These are phyloP conservation scores for Triangularia verruculosa DNA, from an alignment of 2,329 filamentous ascomycete genomes.

Conservation along the genomic window DNA sequence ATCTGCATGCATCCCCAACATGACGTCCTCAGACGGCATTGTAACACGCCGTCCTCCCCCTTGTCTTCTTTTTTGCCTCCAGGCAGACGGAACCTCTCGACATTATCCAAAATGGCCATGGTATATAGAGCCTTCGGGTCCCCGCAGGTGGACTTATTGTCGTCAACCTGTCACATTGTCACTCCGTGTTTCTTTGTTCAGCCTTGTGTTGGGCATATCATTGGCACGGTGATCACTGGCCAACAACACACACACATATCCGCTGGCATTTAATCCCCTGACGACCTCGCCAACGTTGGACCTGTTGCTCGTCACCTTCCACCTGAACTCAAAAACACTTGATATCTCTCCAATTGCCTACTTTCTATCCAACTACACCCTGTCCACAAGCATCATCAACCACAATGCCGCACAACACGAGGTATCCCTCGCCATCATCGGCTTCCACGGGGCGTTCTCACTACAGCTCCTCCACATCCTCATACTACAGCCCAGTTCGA, in stretches of 20 bases:
- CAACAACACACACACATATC: neutral
- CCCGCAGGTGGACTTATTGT: conserved; percentile 4
- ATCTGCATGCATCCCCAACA: neutral
- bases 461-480: conserved; percentile 1
- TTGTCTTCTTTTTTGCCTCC: conserved; percentile 5
- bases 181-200: neutral
- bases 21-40: conserved; percentile 7
- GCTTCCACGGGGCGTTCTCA: neutral
- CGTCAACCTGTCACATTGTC: conserved; percentile 1
- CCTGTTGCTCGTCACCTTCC: conserved; percentile 1
- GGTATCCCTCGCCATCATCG: conserved; percentile 1
- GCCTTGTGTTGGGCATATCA: neutral
- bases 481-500: neutral
- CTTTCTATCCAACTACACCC: neutral
- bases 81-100: conserved; percentile 4
- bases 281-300: neutral
- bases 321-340: neutral
- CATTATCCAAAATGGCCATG: neutral
- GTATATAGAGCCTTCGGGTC: conserved; percentile 4
- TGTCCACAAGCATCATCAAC: neutral
- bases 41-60: conserved; percentile 4
- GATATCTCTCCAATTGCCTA: neutral
- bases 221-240: neutral
- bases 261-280: neutral
- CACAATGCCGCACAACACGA: conserved; percentile 20